A percentile compares a stretch with the other conserved stretches of the same genome.
These are phyloP conservation scores for Neonectria magnoliae DNA, from an alignment of 2,329 filamentous ascomycete genomes.

Conservation along the genomic window DNA sequence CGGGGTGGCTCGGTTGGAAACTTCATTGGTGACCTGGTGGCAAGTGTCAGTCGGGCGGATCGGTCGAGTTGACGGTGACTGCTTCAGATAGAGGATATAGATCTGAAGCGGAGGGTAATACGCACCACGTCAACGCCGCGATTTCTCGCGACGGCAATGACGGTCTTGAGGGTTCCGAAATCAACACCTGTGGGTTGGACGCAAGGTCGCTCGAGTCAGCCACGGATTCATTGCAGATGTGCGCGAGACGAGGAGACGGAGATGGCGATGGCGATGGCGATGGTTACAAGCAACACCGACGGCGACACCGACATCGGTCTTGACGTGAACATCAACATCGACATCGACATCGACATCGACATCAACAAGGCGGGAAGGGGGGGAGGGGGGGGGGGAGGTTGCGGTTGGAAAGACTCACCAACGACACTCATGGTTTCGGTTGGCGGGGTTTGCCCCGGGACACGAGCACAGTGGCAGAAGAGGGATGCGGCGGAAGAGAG, in stretches of 20 bases:
- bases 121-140: constrained; percentile 98
- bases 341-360: not conserved
- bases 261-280: not conserved
- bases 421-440: constrained; percentile 64
- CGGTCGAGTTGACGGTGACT: not conserved
- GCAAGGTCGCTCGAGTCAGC: constrained; percentile 27
- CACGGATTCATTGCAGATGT: not conserved
- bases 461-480: constrained; percentile 32
- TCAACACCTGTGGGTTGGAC: constrained; percentile 75
- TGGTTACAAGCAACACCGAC: not conserved
- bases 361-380: not conserved
- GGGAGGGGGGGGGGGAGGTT: not conserved
- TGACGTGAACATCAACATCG: not conserved
- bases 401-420: constrained; percentile 52
- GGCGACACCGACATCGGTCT: constrained; percentile 15
- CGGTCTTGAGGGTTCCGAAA: constrained; percentile 96
- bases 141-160: constrained; percentile 96
- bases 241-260: not conserved
- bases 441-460: constrained; percentile 39
- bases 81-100: not conserved
- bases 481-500: constrained; percentile 16
- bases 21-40: constrained; percentile 92
- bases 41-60: constrained; percentile 5
- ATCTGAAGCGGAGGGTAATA: constrained; percentile 49
- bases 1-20: constrained; percentile 98